Evolutionary conservation across 176 grass and related monocot species (phyloP).

Genomic region (Pharus latifolius): DNA sequence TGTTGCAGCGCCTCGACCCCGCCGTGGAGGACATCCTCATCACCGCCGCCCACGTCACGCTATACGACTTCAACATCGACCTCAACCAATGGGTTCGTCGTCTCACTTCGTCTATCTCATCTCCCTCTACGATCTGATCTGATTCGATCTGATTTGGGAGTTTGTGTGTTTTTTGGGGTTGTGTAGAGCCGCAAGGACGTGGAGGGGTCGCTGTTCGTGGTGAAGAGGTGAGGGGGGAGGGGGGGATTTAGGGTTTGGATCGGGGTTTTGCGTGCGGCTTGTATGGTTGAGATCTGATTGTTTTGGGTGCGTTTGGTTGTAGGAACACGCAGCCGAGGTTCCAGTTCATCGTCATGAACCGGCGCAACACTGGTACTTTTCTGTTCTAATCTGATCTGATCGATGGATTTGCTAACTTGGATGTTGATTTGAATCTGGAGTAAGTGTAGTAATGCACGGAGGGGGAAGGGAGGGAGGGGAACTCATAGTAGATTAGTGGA

Average conservation of each 20-base stretch:
- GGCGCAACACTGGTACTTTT: slow-evolving; percentile 56
- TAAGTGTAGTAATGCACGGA: no score
- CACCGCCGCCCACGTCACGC: slow-evolving; percentile 79
- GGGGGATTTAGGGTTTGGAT: slow-evolving; percentile 2
- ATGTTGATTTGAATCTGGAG: background rate
- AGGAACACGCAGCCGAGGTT: slow-evolving; percentile 70
- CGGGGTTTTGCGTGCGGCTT: background rate
- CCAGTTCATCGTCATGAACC: slow-evolving; percentile 89
- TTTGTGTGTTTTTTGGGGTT: background rate
- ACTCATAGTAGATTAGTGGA: no score
- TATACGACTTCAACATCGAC: slow-evolving; percentile 93
- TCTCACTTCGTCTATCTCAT: no score
- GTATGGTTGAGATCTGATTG: slow-evolving; percentile 14
- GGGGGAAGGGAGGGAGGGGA: no score
- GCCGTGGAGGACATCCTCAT: slow-evolving; percentile 93
- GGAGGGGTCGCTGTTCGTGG: slow-evolving; percentile 86
- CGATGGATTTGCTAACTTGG: background rate
- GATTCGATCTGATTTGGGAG: slow-evolving; percentile 7
- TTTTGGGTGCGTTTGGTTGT: slow-evolving; percentile 12
- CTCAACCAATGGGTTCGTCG: slow-evolving; percentile 95
- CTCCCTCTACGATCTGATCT: no score
- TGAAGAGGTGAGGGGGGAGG: slow-evolving; percentile 56
- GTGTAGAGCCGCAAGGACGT: slow-evolving; percentile 89
- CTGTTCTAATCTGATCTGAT: background rate
- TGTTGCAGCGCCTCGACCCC: slow-evolving; percentile 88